Evolutionary conservation across 73 alveolate species (phyloP).

Genomic region (Paramecium primaurelia): DNA sequence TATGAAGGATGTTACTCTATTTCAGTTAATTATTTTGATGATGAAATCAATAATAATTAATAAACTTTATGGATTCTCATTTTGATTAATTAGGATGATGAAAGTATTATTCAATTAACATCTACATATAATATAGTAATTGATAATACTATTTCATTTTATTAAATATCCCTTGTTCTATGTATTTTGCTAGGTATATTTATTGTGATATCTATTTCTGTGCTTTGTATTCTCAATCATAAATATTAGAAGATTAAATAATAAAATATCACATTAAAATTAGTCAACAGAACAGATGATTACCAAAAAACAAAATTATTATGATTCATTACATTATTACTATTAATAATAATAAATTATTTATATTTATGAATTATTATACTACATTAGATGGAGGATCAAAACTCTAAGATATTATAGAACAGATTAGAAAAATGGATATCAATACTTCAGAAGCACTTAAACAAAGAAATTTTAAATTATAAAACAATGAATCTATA

Average conservation of each 20-base stretch:
- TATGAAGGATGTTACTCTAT: background rate
- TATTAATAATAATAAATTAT: background rate
- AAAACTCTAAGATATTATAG: background rate
- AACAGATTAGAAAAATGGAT: background rate
- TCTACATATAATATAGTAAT: background rate
- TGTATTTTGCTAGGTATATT: background rate
- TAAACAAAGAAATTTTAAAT: background rate
- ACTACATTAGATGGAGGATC: background rate
- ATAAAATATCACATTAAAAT: background rate
- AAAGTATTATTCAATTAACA: background rate
- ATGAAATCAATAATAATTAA: background rate
- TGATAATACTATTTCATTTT: background rate
- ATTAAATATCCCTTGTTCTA: background rate
- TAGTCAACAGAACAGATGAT: background rate
- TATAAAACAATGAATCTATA: background rate
- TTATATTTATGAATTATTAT: slow-evolving; percentile 13
- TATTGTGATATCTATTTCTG: background rate
- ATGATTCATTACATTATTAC: background rate
- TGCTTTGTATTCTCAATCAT: background rate
- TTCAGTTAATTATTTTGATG: background rate
- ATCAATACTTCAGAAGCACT: background rate
- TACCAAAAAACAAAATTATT: background rate
- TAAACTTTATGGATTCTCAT: background rate
- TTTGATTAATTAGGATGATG: background rate
- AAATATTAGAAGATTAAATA: background rate